phyloP scores from a whole-genome alignment of 208 protist genomes.

The Trypanosoma cruzi region DNA sequence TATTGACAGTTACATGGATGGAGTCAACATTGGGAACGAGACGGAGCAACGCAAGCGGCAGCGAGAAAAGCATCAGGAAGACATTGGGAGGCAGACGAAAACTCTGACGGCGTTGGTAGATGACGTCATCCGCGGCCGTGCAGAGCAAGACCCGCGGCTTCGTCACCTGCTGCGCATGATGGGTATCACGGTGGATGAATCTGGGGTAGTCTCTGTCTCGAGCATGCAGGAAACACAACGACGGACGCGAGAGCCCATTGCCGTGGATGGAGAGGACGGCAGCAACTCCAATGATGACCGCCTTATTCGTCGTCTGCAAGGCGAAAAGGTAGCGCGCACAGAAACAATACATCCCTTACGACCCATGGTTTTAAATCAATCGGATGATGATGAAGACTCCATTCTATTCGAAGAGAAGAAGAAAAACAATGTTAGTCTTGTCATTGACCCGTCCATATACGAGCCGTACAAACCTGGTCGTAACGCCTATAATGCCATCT shows the following conservation, averaged over 20 bases:
- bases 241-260: not conserved
- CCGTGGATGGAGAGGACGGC: not conserved
- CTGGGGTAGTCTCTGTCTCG: not conserved
- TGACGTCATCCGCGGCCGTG: constrained; percentile 49
- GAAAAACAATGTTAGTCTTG: not conserved
- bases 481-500: constrained; percentile 24
- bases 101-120: constrained; percentile 64
- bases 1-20: constrained; percentile 2
- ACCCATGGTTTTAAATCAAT: not conserved
- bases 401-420: constrained; percentile 7
- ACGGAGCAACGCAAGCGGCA: constrained; percentile 13
- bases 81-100: constrained; percentile 37
- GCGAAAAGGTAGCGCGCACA: constrained; percentile 3
- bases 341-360: not conserved
- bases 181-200: constrained; percentile 50
- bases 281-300: not conserved
- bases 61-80: constrained; percentile 29
- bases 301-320: not conserved
- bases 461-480: constrained; percentile 28
- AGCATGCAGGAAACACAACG: not conserved
- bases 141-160: constrained; percentile 42
- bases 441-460: constrained; percentile 29
- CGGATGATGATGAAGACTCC: constrained; percentile 15
- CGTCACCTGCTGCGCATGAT: constrained; percentile 55
- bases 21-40: not conserved